These are phyloP conservation scores for Trichophyton verrucosum DNA, from an alignment of 2,329 filamentous ascomycete genomes.

Conservation along the genomic window DNA sequence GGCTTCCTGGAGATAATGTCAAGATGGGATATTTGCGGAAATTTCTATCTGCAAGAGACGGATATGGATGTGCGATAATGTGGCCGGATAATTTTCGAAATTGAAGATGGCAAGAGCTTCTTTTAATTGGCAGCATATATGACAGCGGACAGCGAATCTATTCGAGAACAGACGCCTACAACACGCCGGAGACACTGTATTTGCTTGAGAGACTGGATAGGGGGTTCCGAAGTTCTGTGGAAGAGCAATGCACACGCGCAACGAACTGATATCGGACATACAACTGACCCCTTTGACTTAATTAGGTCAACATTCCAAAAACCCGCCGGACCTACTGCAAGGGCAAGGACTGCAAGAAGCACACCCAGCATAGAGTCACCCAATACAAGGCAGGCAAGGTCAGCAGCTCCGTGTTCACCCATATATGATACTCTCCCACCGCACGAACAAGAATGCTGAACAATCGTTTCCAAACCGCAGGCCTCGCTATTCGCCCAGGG, in stretches of 20 bases:
- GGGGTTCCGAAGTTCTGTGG: background rate
- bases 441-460: constrained; percentile 1
- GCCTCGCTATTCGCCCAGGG: constrained; percentile 93
- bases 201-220: background rate
- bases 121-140: too few species aligned
- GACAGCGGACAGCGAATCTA: background rate
- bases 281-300: background rate
- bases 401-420: constrained; percentile 21
- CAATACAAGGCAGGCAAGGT: constrained; percentile 97
- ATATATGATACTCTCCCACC: background rate
- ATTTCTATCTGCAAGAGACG: background rate
- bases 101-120: background rate
- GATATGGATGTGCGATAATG: too few species aligned
- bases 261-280: constrained; percentile 8
- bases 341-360: constrained; percentile 86
- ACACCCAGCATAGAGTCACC: constrained; percentile 85
- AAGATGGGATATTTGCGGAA: too few species aligned
- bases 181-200: background rate
- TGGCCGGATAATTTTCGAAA: background rate
- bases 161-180: background rate
- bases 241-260: background rate
- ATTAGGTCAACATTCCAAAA: constrained; percentile 96
- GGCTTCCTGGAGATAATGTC: background rate
- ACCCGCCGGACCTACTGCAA: constrained; percentile 97
- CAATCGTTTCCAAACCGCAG: constrained; percentile 29